These are phyloP conservation scores for Papiliotrema flavescens DNA, from an alignment of 1,284 basidiomycete species.

Conservation along the genomic window DNA sequence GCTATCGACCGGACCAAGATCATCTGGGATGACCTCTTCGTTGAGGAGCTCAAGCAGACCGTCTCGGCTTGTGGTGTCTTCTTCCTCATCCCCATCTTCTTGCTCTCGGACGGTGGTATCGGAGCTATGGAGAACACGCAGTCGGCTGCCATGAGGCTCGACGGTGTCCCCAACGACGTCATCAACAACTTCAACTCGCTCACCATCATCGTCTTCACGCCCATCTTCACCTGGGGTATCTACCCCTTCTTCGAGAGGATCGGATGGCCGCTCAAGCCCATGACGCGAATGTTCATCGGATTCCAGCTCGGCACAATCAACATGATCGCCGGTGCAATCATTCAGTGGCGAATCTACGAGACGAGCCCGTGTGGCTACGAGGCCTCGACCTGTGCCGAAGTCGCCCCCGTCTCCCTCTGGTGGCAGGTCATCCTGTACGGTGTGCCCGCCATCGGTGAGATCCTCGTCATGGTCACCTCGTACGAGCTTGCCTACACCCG, in stretches of 20 bases:
- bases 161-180: conserved; percentile 52
- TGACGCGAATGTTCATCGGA: conserved; percentile 36
- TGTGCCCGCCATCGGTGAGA: conserved; percentile 52
- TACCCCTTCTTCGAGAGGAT: conserved; percentile 50
- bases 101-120: conserved; percentile 21
- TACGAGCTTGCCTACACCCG: conserved; percentile 54
- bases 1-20: conserved; percentile 30
- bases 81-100: conserved; percentile 26
- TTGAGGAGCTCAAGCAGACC: conserved; percentile 47
- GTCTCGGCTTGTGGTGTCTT: conserved; percentile 51
- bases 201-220: conserved; percentile 49
- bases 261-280: conserved; percentile 39
- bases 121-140: conserved; percentile 10
- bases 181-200: conserved; percentile 53
- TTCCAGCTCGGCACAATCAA: conserved; percentile 43
- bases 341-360: conserved; percentile 53
- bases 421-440: conserved; percentile 51
- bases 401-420: conserved; percentile 43
- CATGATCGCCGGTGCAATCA: conserved; percentile 50
- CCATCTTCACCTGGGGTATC: conserved; percentile 50
- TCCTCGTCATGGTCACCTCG: conserved; percentile 53
- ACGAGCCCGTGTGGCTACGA: conserved; percentile 49
- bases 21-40: conserved; percentile 50
- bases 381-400: conserved; percentile 43
- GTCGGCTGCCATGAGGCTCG: conserved; percentile 46